phyloP scores from a whole-genome alignment of 148 eudicot species.

The Pouteria glomerata region DNA sequence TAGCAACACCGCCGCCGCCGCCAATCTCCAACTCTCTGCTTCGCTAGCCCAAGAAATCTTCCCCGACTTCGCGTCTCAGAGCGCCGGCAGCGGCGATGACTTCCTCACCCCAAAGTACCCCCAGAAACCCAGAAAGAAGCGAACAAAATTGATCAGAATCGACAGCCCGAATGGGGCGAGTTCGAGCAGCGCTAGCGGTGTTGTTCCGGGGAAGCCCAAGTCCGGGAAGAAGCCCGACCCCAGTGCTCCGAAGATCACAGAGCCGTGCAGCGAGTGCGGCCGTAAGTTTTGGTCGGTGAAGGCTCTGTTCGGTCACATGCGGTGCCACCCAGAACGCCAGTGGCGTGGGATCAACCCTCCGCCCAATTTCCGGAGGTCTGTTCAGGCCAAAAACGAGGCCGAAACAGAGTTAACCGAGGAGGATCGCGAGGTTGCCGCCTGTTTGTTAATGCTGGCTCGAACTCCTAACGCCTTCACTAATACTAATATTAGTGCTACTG shows the following conservation, averaged over 20 bases:
- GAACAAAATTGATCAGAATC: conserved; percentile 29
- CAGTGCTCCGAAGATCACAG: conserved; percentile 57
- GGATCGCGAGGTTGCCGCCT: conserved; percentile 57
- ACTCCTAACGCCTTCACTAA: conserved; percentile 14
- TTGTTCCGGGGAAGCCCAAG: conserved; percentile 17
- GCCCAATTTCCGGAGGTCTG: conserved; percentile 26
- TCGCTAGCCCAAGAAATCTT: conserved; percentile 1
- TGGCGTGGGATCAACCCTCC: conserved; percentile 99
- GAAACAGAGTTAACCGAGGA: conserved; percentile 22
- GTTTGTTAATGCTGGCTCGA: conserved; percentile 58
- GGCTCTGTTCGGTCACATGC: conserved; percentile 94
- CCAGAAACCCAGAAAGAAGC: conserved; percentile 36
- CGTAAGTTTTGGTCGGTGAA: conserved; percentile 81
- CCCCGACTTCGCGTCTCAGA: neutral
- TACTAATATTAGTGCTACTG: too few species aligned
- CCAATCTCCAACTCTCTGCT: conserved; percentile 21
- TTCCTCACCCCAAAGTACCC: conserved; percentile 14
- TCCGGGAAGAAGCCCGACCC: conserved; percentile 53
- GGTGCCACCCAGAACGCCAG: conserved; percentile 91
- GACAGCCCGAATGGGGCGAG: conserved; percentile 3
- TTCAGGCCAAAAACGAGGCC: neutral
- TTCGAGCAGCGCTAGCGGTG: neutral
- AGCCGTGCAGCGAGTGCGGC: conserved; percentile 84
- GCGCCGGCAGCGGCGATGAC: neutral
- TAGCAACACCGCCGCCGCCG: conserved; percentile 10